Base-by-base conservation (phyloP, 257 asterid species). In the Prunella vulgaris region DNA sequence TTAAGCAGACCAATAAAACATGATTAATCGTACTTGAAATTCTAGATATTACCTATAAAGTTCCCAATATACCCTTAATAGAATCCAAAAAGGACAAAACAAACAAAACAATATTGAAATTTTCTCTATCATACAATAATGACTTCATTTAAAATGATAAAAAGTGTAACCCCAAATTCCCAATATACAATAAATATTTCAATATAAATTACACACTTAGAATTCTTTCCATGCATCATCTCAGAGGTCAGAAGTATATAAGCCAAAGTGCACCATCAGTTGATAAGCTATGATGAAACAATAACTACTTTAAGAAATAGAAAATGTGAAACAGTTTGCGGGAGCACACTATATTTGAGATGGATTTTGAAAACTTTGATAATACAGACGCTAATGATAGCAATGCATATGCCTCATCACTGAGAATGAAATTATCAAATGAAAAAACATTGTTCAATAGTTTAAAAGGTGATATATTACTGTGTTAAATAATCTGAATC, bases 211-310 rank as follows among this genome's bases (percentile, higher is more conserved):
- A n/a, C n/a, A n/a, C n/a, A n/a, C n/a, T n/a, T n/a, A n/a, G n/a
- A n/a, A 46, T 70, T 30, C 37, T 38, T 74, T 21, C 5, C 37
- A 33, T 57, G 68, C 17, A 32, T 58, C 57, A n/a, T n/a, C n/a
- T 33, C 37, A 40, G 21, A 59, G 21, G 68, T 42, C 38, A 40
- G 22, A 60, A 30, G 68, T 42, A 40, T 37, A 66, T 44, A 32
- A 28, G 33, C 51, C 46, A 32, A 60, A 48, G 52, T 53, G 17
- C 37, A 74, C 30, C 46, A 18, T 37, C 15, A 52, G 33, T 56
- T 38, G 5, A 66, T 25, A 7, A 15, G 14, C 12, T 22, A 37
- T 28, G 66, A 44, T 15, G 42, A 59, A 32, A 28, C 33, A 33
- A 48, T 22, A 15, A 7, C 57, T 42, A 48, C 33, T 25, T 30